Base-by-base conservation (phyloP, 129 eudicot genomes). In the Flaveria brownii region DNA sequence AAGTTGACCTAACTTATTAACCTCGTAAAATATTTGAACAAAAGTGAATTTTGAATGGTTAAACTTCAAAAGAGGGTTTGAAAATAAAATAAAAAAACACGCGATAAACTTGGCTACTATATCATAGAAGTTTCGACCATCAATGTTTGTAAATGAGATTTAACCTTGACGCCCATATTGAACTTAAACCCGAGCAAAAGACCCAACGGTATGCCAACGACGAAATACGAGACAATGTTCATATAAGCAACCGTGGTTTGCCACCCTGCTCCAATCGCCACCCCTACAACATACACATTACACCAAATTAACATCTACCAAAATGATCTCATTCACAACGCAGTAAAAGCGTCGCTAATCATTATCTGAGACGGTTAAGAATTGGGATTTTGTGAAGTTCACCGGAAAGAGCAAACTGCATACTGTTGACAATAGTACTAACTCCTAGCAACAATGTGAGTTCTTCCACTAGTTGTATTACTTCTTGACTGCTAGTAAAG, bases 241-340 rank as follows among this genome's bases (percentile, higher is more conserved):
- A 91, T 68, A 81, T 81, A 88, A 9, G 91, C 93, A 25, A 91
- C 89, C n/a, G 62, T 15, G 28, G 81, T 79, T 47, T 91, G 93
- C 96, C 96, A 91, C 63, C 96, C 93, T 66, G 93, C 93, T 80
- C 96, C 96, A 22, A 91, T 86, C 15, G 91, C 96, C 70, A 91
- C 96, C 42, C 96, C 93, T 86, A 68, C 62, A 81, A 54, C 59
- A 13, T 9, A 51, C 20, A 43, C 23, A 49, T 45, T 9, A 36
- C 49, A 30, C 17, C 6, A 33, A 33, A 2, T 76, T 43, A 46
- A 54, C 43, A 25, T 60, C 66, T 14, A 60, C 65, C 8, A 22
- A 59, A 59, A 59, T 59, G 65, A 59, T 23, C 33, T 10, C 65
- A 59, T 59, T 59, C 65, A 10, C 15, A 36, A 22, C 0, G 57